phyloP scores from a whole-genome alignment of 2,329 filamentous ascomycete species.

The Aspergillus fischeri region DNA sequence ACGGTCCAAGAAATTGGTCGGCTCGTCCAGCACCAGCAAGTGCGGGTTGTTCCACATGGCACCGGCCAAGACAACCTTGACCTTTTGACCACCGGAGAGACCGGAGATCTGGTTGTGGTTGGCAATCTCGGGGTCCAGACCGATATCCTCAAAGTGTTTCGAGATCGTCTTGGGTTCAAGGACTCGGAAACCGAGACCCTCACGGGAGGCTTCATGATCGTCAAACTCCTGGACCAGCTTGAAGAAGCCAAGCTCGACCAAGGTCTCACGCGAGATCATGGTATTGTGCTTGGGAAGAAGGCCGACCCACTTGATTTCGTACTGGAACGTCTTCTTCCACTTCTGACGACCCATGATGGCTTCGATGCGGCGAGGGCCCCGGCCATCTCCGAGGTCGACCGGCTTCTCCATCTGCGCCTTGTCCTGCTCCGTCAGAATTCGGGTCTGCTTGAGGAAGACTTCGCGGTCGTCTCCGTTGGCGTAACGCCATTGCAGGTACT shows the following conservation, averaged over 20 bases:
- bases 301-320: conserved; percentile 91
- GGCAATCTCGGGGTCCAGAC: conserved; percentile 93
- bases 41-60: conserved; percentile 99
- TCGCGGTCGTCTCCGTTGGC: conserved; percentile 95
- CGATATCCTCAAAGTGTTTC: conserved; percentile 97
- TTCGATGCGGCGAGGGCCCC: conserved; percentile 73
- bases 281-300: conserved; percentile 90
- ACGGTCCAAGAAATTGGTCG: conserved; percentile 98
- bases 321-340: conserved; percentile 98
- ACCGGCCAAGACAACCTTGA: conserved; percentile 95
- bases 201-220: conserved; percentile 96
- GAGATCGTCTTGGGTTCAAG: conserved; percentile 90
- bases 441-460: conserved; percentile 95
- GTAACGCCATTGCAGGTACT: conserved; percentile 98
- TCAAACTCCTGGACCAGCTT: conserved; percentile 98
- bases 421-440: conserved; percentile 79
- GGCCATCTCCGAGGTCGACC: conserved; percentile 80
- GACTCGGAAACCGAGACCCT: conserved; percentile 92
- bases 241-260: conserved; percentile 77
- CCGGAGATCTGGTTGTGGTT: conserved; percentile 98
- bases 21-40: conserved; percentile 93
- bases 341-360: conserved; percentile 93
- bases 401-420: conserved; percentile 86
- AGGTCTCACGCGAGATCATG: conserved; percentile 87
- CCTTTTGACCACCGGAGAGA: conserved; percentile 94